Evolutionary conservation across 1,284 basidiomycete species (phyloP).

Genomic region (Apiotrichum veenhuisii): DNA sequence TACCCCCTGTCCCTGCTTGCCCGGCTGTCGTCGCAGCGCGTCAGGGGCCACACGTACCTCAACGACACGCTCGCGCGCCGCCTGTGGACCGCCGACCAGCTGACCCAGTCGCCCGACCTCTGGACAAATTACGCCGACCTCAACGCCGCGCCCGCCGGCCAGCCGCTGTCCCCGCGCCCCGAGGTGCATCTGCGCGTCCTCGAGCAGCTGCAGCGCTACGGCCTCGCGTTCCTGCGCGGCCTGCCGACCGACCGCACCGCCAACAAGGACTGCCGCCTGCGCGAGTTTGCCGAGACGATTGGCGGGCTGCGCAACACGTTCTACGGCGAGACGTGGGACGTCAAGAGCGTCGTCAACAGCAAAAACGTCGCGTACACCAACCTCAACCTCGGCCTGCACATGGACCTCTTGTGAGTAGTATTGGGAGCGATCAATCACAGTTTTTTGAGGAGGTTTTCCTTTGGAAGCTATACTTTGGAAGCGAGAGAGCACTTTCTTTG

Average conservation of each 20-base stretch:
- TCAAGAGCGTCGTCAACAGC: slow-evolving; percentile 65
- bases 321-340: slow-evolving; percentile 89
- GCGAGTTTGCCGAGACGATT: slow-evolving; percentile 62
- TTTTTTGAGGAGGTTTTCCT: too few species aligned
- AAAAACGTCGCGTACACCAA: slow-evolving; percentile 95
- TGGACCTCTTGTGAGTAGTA: slow-evolving; percentile 75
- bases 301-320: slow-evolving; percentile 81
- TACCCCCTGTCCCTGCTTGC: slow-evolving; percentile 17
- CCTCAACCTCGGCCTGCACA: slow-evolving; percentile 81
- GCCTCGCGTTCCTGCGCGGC: slow-evolving; percentile 55
- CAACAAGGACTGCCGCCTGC: slow-evolving; percentile 62
- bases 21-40: slow-evolving; percentile 7
- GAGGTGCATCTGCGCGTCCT: slow-evolving; percentile 22
- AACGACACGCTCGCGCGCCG: slow-evolving; percentile 9
- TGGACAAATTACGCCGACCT: slow-evolving; percentile 14
- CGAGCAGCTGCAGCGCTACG: slow-evolving; percentile 52
- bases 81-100: slow-evolving; percentile 12
- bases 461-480: too few species aligned
- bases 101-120: slow-evolving; percentile 1
- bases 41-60: slow-evolving; percentile 13
- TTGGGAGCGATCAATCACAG: not conserved
- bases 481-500: too few species aligned
- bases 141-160: slow-evolving; percentile 3
- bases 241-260: slow-evolving; percentile 60
- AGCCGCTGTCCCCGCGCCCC: slow-evolving; percentile 5